Evolutionary conservation across 108 stramenopile species (phyloP), one percentile per base, ranked within the genome.

Genomic region (Schizochytrium sp.): DNA sequence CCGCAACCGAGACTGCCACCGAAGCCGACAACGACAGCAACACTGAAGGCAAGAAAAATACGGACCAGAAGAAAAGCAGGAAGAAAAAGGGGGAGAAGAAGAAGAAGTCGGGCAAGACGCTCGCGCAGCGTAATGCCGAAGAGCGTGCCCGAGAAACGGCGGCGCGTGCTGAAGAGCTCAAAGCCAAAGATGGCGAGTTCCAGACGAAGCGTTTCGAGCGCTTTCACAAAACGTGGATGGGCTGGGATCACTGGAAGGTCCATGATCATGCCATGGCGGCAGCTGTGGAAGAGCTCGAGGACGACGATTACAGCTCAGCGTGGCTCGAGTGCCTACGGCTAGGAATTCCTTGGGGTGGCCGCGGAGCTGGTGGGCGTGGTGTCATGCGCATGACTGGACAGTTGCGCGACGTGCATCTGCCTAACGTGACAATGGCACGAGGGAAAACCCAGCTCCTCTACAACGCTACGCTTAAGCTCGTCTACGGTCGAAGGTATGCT

Each of bases 401-500:
- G 4, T 53, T 45, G 3, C 12, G 45, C 44, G 76, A 83, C 28
- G 23, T 83, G 14, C 76, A 53, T 23, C 25, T 83, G 45, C 76
- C 45, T 0, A 83, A 83, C 51, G 76, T 83, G 19, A 83, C 76
- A 6, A 83, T 83, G 76, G 76, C 76, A 6, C 76, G 76, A 19
- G 91, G 58, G 21, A 94, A 94, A 28, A 23, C 88, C 44, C 91
- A 92, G 57, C 90, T 97, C 14, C 89, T 97, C 87, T 59, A 92
- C 87, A 93, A 95, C 88, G 95, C 95, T 6, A 88, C 91, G 14
- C 91, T 95, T 41, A 95, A 91, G 1, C 87, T 97, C n/a, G 90
- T 91, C 16, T 72, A 90, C 53, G 95, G 95, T 29, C 89, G 95
- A 5, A 87, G 96, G 34, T 97, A 97, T 92, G 96, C 96, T 18